Evolutionary conservation across 164 flowering plant species (phyloP), one percentile per base, ranked within the genome.

Genomic region (Vitis rotundifolia): DNA sequence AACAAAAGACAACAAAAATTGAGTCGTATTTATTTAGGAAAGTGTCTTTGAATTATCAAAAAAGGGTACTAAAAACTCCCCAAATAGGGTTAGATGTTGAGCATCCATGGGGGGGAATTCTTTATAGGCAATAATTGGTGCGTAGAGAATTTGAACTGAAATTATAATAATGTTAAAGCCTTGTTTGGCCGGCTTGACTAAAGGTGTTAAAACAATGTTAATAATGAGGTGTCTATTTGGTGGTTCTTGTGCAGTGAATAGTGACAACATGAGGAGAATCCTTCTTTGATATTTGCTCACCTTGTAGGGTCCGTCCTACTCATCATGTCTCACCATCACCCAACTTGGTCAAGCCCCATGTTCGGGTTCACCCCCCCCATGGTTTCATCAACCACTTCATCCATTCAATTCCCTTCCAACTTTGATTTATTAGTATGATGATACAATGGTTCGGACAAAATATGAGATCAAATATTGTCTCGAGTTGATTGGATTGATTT

Each of bases 141-240:
- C 6, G 44, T 4, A 31, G 44, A 31, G 44, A 31, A 31, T 31
- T 31, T 31, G 44, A 31, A 31, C 44, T 31, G 44, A 31, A 31
- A 31, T 31, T 31, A 31, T 4, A 31, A 31, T 44, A 13, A 67
- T 67, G 26, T 6, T 29, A 61, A 69, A 53, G 59, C 18, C 55
- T 60, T 69, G 70, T 67, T 50, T 52, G 69, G 75, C 75, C 69
- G 69, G 69, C 75, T 72, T 72, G 69, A 72, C 69, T 66, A 72
- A 64, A 12, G 37, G 61, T 9, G 15, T 15, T 47, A 12, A 56
- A 59, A 29, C 48, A 59, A 18, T 48, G 50, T 16, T 8, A 37
- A 8, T 37, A 53, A 67, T 66, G 44, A 54, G 62, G 73, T 62
- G 67, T 16, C 54, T 18, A 47, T 61, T 59, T 63, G 67, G 59